Evolutionary conservation across 2,329 filamentous ascomycete genomes (phyloP).

Genomic region (Pestalotiopsis sp.): DNA sequence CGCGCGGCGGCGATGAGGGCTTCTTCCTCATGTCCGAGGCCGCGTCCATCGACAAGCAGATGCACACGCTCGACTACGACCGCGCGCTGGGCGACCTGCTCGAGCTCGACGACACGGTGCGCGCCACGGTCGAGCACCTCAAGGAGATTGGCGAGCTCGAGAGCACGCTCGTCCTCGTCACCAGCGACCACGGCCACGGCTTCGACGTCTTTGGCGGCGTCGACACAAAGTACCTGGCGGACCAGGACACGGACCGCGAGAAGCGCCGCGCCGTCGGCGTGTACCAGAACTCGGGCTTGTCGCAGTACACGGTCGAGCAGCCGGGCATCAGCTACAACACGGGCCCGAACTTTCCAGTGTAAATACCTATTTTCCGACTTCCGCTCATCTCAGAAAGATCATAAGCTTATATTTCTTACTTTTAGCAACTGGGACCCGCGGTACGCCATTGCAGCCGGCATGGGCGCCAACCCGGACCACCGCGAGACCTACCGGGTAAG

Average conservation of each 20-base stretch:
- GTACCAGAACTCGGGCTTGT: constrained; percentile 74
- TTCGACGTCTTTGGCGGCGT: constrained; percentile 85
- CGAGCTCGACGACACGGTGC: constrained; percentile 82
- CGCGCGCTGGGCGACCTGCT: constrained; percentile 82
- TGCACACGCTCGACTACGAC: constrained; percentile 85
- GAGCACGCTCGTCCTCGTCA: constrained; percentile 78
- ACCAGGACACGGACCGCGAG: constrained; percentile 65
- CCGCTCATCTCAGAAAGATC: no score
- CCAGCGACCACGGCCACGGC: constrained; percentile 87
- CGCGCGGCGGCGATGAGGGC: constrained; percentile 67
- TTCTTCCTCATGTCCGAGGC: constrained; percentile 90
- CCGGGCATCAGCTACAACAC: constrained; percentile 68
- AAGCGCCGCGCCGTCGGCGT: constrained; percentile 77
- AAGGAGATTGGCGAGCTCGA: constrained; percentile 67
- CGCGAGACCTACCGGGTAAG: constrained; percentile 77
- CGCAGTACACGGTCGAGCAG: constrained; percentile 68
- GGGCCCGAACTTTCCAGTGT: constrained; percentile 72
- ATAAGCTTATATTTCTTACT: no score
- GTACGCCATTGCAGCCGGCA: constrained; percentile 76
- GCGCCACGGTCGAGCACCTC: constrained; percentile 73
- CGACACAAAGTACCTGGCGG: constrained; percentile 76
- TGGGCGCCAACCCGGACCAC: constrained; percentile 73
- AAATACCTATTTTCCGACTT: not conserved
- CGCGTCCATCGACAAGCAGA: constrained; percentile 86
- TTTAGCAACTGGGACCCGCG: constrained; percentile 75